These are phyloP conservation scores for Eucalyptus erythrocorys DNA, from an alignment of 345 rosid genomes.

Conservation along the genomic window DNA sequence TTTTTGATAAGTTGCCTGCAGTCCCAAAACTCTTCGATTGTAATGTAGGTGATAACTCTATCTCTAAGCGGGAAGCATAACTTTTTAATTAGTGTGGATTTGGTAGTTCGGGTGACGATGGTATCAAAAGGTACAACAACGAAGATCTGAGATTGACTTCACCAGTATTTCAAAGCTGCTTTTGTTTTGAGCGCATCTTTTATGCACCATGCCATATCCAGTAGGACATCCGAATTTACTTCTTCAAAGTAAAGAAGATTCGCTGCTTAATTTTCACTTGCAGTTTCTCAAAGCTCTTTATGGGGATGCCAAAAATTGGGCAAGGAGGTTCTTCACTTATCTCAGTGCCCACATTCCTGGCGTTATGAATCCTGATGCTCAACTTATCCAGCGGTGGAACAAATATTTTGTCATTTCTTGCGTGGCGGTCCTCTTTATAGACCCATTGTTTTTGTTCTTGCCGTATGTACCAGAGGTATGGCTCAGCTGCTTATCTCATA, in stretches of 20 bases:
- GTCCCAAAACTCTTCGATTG: neutral
- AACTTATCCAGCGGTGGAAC: conserved; percentile 51
- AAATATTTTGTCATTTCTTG: conserved; percentile 57
- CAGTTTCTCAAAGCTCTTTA: conserved; percentile 56
- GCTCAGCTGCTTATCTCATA: neutral
- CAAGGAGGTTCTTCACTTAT: conserved; percentile 29
- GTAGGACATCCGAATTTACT: neutral
- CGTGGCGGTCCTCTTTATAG: conserved; percentile 62
- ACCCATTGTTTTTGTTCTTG: conserved; percentile 81
- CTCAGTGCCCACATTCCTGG: conserved; percentile 27
- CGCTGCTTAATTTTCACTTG: neutral
- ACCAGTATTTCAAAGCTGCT: neutral
- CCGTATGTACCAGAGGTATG: conserved; percentile 35
- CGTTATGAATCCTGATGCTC: conserved; percentile 61
- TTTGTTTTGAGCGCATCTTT: neutral
- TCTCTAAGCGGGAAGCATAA: neutral
- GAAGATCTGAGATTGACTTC: neutral
- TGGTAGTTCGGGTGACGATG: neutral
- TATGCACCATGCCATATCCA: neutral
- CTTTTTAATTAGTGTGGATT: neutral
- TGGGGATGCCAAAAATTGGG: conserved; percentile 83
- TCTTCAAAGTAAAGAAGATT: neutral
- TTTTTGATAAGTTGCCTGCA: neutral
- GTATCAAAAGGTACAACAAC: neutral
- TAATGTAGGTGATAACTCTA: neutral